Base-by-base conservation (phyloP, 768 basidiomycete genomes). In the Trichaptum fuscoviolaceum region DNA sequence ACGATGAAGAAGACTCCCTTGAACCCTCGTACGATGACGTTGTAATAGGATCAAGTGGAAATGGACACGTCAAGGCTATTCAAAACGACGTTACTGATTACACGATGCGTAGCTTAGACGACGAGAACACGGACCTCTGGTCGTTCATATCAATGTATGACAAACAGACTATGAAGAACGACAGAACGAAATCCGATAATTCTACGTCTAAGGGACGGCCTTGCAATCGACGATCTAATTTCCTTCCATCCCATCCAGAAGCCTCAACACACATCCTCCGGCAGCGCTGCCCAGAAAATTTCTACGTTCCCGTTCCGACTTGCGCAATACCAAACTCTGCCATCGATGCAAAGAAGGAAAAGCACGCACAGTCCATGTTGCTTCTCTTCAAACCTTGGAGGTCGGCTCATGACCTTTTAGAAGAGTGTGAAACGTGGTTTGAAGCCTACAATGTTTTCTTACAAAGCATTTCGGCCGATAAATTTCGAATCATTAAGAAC, bases 211-310 rank as follows among this genome's bases (percentile, higher is more conserved):
- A 36, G 35, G 35, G 35, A 7, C 7, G 35, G 17, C 35, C 35
- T 7, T 36, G 7, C 17, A 36, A 36, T 36, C 7, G 17, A 34
- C 58, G 20, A 20, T 64, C 8, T 35, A 6, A 24, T 20, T 65
- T 72, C 58, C 25, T 52, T 18, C 15, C 25, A 24, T 52, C 24
- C 2, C 58, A 60, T 60, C 58, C 58, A 60, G 58, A 60, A 7
- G 58, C n/a, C n/a, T 7, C 7, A 23, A 60, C 58, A 7, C 58
- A 60, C n/a, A 7, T 60, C 10, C n/a, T 60, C 7, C 7, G 20
- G n/a, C 58, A 30, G 23, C n/a, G 58, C 7, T 7, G 58, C 27
- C 8, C 7, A 60, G 10, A 7, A 7, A 7, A 60, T 20, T 24
- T 24, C 10, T 20, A 24, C 23, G 58, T 60, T 23, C 58, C 58